phyloP scores from a whole-genome alignment of 495 filamentous ascomycete species.

The Aspergillus asperescens region DNA sequence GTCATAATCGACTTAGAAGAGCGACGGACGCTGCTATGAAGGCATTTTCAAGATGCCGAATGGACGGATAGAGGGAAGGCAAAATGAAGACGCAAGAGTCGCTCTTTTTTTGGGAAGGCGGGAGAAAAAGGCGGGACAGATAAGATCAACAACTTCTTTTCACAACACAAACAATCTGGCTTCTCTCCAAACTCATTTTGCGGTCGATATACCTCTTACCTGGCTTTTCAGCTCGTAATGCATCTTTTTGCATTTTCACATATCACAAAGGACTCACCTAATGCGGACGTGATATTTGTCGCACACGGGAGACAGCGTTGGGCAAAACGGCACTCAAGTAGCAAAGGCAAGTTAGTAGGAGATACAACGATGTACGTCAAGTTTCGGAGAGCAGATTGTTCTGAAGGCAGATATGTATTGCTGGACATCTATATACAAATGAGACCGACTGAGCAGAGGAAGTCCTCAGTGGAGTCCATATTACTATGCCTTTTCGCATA shows the following conservation, averaged over 20 bases:
- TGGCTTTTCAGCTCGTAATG: background rate
- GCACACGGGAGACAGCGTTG: conserved; percentile 3
- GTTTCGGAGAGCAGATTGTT: background rate
- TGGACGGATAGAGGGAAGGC: background rate
- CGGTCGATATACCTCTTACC: too few species aligned
- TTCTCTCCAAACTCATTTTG: too few species aligned
- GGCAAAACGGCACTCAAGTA: background rate
- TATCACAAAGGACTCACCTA: background rate
- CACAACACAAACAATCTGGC: too few species aligned
- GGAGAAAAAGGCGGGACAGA: background rate
- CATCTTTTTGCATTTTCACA: background rate
- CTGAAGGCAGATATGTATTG: conserved; percentile 3
- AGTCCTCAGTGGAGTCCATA: background rate
- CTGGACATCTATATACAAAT: conserved; percentile 6
- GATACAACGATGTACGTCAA: too few species aligned
- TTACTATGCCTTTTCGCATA: conserved; percentile 5
- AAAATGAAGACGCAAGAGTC: background rate
- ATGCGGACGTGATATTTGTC: background rate
- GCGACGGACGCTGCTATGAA: background rate
- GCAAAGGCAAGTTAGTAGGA: background rate
- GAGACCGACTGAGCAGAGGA: background rate
- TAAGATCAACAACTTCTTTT: too few species aligned
- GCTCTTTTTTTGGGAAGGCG: background rate
- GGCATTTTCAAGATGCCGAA: background rate
- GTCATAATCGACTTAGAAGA: background rate